Conservation (phyloP, 73 alveolate genomes). For the Stentor roeselii region DNA sequence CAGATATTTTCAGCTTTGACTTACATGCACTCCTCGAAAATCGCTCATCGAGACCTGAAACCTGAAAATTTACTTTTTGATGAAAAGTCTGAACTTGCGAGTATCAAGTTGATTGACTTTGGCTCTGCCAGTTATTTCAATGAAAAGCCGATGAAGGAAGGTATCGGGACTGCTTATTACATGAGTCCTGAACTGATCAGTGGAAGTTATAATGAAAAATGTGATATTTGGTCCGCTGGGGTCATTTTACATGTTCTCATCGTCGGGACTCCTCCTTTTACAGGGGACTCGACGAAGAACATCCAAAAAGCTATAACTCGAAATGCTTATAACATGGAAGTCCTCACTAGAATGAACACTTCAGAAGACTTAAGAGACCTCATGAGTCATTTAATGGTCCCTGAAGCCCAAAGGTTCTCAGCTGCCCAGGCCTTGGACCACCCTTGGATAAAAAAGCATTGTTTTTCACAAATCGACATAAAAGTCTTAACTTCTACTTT, state of each 20-base stretch:
- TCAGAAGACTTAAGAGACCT: constrained; percentile 71
- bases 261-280: neutral
- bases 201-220: constrained; percentile 63
- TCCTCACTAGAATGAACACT: neutral
- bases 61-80: constrained; percentile 24
- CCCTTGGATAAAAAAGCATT: constrained; percentile 61
- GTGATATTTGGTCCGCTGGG: constrained; percentile 60
- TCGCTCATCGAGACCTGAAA: constrained; percentile 24
- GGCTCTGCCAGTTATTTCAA: constrained; percentile 51
- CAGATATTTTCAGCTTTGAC: constrained; percentile 16
- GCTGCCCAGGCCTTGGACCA: constrained; percentile 77
- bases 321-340: neutral
- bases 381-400: constrained; percentile 50
- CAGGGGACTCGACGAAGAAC: neutral
- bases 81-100: neutral
- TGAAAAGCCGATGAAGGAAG: constrained; percentile 44
- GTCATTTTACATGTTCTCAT: constrained; percentile 35
- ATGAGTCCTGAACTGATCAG: constrained; percentile 66
- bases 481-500: neutral
- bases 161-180: constrained; percentile 45
- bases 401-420: constrained; percentile 57
- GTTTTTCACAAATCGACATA: neutral
- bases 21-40: neutral
- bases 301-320: no score
- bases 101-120: constrained; percentile 48